Evolutionary conservation across 441 rosid species (phyloP).

Genomic region (Macaranga tanarius): DNA sequence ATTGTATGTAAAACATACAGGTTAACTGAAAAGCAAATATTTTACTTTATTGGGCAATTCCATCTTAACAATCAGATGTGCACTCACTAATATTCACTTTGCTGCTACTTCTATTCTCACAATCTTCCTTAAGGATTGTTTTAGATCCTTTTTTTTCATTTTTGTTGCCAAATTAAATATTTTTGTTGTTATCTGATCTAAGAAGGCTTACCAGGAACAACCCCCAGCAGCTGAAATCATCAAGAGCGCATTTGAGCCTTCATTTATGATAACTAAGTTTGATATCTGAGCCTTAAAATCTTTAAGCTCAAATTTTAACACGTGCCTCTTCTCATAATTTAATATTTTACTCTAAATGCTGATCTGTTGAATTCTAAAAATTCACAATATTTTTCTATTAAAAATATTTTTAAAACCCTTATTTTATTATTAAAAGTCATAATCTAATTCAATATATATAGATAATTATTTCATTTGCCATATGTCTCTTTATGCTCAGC

Average conservation of each 20-base stretch:
- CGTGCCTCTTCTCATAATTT: too few relatives aligned
- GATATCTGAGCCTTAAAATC: too few relatives aligned
- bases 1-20: conserved; percentile 42
- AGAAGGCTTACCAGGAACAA: conserved; percentile 81
- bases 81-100: conserved; percentile 66
- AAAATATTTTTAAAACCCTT: too few relatives aligned
- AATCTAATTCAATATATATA: too few relatives aligned
- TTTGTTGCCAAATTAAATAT: not conserved
- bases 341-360: too few relatives aligned
- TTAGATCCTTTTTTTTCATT: not conserved
- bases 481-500: too few relatives aligned
- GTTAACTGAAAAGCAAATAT: conserved; percentile 67
- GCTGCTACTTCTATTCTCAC: conserved; percentile 82
- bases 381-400: too few relatives aligned
- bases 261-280: conserved; percentile 81
- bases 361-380: too few relatives aligned
- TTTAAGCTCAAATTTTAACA: too few relatives aligned
- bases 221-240: conserved; percentile 70
- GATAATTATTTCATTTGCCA: too few relatives aligned
- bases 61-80: conserved; percentile 75
- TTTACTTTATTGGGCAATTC: conserved; percentile 84
- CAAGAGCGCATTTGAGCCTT: conserved; percentile 72
- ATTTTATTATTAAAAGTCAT: too few relatives aligned
- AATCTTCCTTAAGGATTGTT: conserved; percentile 60
- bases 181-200: conserved; percentile 85